Evolutionary conservation across 495 filamentous ascomycete genomes (phyloP).

Genomic region (Annulohypoxylon stygium): DNA sequence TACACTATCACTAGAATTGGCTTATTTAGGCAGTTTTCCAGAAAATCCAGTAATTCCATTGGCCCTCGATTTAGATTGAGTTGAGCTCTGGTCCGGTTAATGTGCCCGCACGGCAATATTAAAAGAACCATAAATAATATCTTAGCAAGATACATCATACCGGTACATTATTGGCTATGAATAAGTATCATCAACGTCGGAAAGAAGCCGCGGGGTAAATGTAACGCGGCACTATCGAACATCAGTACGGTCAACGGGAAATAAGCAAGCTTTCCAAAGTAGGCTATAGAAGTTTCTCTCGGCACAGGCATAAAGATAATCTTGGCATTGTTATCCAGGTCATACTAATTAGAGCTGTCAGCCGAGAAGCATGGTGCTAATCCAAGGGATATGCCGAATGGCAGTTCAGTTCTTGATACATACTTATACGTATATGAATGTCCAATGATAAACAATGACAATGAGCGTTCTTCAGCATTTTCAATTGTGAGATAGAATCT

Average conservation of each 20-base stretch:
- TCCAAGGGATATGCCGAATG: constrained; percentile 23
- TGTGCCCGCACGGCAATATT: constrained; percentile 13
- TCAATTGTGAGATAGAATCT: not conserved
- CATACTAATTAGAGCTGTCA: not conserved
- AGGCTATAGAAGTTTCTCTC: constrained; percentile 11
- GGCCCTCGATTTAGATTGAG: not conserved
- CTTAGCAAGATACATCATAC: not conserved
- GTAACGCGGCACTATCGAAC: constrained; percentile 21
- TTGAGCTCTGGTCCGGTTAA: constrained; percentile 1
- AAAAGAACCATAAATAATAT: constrained; percentile 14
- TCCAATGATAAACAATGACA: not conserved
- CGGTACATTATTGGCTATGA: constrained; percentile 11
- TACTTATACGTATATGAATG: not conserved
- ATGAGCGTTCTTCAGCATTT: not conserved
- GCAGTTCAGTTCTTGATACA: not conserved
- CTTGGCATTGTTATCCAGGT: constrained; percentile 5
- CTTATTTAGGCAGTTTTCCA: too few relatives aligned
- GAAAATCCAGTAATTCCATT: too few relatives aligned
- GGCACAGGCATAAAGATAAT: not conserved
- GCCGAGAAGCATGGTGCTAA: constrained; percentile 10
- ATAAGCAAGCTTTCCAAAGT: not conserved
- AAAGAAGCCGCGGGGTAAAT: constrained; percentile 39
- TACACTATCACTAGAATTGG: too few relatives aligned
- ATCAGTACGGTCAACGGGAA: constrained; percentile 6
- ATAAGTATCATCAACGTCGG: constrained; percentile 7